Percentiles rank a stretch among this genome's conserved stretches.
Conservation (phyloP, 768 basidiomycete species). For the Auriscalpium orientale region DNA sequence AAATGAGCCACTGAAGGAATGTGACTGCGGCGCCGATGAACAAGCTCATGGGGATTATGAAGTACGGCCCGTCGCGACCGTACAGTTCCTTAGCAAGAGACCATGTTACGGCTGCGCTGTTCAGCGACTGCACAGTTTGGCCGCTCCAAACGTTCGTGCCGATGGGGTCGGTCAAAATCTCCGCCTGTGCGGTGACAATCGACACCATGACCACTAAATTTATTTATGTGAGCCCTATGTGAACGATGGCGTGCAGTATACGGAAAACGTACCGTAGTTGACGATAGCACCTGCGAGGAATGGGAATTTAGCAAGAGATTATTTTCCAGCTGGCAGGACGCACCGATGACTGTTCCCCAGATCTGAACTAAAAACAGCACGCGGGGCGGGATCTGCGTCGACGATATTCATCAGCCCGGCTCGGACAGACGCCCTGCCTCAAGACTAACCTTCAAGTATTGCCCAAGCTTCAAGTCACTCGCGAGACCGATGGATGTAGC, state of each 20-base stretch:
- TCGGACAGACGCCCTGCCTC: too few relatives aligned
- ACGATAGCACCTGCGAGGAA: constrained; percentile 21
- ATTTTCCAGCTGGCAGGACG: background rate
- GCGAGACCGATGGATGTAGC: constrained; percentile 46
- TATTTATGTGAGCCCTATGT: background rate
- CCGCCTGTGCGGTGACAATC: constrained; percentile 44
- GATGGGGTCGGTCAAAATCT: constrained; percentile 40
- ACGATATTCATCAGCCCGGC: background rate
- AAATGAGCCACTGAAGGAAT: constrained; percentile 45
- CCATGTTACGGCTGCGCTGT: constrained; percentile 58
- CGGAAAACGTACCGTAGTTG: constrained; percentile 25
- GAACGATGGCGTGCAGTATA: constrained; percentile 20
- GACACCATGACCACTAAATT: constrained; percentile 49
- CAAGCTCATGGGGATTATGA: constrained; percentile 46
- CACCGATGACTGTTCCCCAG: constrained; percentile 53
- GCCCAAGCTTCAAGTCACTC: constrained; percentile 49
- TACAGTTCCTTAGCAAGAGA: constrained; percentile 54
- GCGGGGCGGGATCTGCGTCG: constrained; percentile 52
- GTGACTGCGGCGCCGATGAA: constrained; percentile 50
- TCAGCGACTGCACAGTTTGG: constrained; percentile 36
- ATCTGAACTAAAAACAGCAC: constrained; percentile 58
- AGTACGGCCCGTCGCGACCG: constrained; percentile 45
- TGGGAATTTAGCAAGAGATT: background rate
- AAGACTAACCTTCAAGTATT: constrained; percentile 27
- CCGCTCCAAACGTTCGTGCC: constrained; percentile 53